Evolutionary conservation across 768 basidiomycete species (phyloP).

Genomic region (Hygrocybe coccinea): DNA sequence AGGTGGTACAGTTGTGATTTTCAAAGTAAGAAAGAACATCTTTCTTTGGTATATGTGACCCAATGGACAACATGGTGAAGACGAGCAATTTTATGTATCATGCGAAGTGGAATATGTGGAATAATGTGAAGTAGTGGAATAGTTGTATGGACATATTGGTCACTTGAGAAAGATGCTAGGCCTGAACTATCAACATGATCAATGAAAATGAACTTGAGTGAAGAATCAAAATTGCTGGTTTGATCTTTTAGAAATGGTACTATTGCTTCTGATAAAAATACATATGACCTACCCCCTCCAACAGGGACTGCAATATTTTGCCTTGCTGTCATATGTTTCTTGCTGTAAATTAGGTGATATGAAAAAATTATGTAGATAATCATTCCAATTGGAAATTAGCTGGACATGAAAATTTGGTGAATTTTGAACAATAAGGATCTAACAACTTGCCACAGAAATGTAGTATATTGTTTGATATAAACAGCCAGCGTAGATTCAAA

Average conservation of each 20-base stretch:
- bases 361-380: not conserved
- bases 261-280: not conserved
- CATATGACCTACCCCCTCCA: not conserved
- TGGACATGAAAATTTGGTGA: not conserved
- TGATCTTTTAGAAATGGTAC: not conserved
- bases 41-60: not conserved
- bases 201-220: not conserved
- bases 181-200: not conserved
- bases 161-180: not conserved
- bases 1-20: not conserved
- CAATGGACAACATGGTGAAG: not conserved
- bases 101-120: not conserved
- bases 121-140: not conserved
- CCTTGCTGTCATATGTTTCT: too few relatives aligned
- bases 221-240: not conserved
- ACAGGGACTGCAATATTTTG: not conserved
- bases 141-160: not conserved
- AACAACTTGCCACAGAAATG: not conserved
- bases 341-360: not conserved
- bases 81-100: not conserved
- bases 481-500: not conserved
- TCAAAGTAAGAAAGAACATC: not conserved
- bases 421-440: not conserved
- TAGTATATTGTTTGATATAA: not conserved
- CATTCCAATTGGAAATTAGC: not conserved